These are phyloP conservation scores for Jaenimonas drosophilae DNA, from an alignment of 208 protist genomes.

Conservation along the genomic window DNA sequence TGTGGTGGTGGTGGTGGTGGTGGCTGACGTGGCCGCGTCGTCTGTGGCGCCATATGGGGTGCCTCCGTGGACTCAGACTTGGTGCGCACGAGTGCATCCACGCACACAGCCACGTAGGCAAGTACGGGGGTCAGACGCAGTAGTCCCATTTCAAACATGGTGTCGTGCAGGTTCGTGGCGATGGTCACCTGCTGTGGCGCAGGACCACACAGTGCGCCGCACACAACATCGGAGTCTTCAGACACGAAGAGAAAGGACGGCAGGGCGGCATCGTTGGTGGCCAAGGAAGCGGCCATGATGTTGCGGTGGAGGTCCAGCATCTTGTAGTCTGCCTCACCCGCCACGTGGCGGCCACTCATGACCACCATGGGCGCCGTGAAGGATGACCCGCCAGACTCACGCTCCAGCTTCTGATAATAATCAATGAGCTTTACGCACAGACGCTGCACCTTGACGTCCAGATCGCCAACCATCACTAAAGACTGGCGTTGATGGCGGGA, in stretches of 20 bases:
- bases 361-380: conserved; percentile 31
- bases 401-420: conserved; percentile 8
- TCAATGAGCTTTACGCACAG: conserved; percentile 28
- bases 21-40: too few species aligned
- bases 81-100: conserved; percentile 30
- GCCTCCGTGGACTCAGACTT: background rate
- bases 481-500: conserved; percentile 43
- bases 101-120: conserved; percentile 58
- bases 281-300: conserved; percentile 24
- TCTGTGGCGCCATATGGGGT: background rate
- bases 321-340: conserved; percentile 87
- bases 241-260: conserved; percentile 77
- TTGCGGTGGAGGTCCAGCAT: conserved; percentile 64
- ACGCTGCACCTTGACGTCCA: conserved; percentile 54
- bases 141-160: conserved; percentile 59
- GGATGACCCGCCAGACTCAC: background rate
- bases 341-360: conserved; percentile 64
- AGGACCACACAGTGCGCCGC: conserved; percentile 71
- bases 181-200: conserved; percentile 56
- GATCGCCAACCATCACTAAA: conserved; percentile 46
- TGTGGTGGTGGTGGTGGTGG: too few species aligned
- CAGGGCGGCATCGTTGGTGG: conserved; percentile 5
- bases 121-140: conserved; percentile 61
- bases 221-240: conserved; percentile 82
- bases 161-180: conserved; percentile 70